A percentile compares a stretch with the other conserved stretches of the same genome.
Conservation (phyloP, 1,284 basidiomycete species). For the Trametes pubescens region DNA sequence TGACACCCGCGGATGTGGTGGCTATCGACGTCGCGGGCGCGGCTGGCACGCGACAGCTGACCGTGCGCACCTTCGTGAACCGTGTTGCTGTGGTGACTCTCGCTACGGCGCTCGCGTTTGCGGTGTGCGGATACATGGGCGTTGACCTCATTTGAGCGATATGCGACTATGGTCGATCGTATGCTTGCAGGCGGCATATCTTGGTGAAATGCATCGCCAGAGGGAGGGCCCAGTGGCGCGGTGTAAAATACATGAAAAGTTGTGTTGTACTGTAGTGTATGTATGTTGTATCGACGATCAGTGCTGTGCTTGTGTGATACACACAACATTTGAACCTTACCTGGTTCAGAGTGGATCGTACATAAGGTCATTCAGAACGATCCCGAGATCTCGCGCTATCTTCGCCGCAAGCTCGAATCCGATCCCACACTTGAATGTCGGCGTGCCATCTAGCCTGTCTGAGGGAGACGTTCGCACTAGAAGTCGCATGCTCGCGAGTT, state of each 20-base stretch:
- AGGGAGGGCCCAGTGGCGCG: no score
- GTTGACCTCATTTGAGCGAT: constrained; percentile 34
- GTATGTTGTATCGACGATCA: not conserved
- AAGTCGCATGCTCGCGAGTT: constrained; percentile 74
- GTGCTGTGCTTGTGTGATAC: not conserved
- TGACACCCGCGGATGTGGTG: constrained; percentile 49
- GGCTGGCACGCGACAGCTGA: constrained; percentile 37
- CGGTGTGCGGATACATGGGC: constrained; percentile 36
- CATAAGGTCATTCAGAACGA: constrained; percentile 74
- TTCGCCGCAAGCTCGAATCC: constrained; percentile 69
- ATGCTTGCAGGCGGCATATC: not conserved
- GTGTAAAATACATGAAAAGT: not conserved
- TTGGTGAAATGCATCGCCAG: not conserved
- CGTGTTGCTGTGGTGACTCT: constrained; percentile 37
- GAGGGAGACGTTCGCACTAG: constrained; percentile 70
- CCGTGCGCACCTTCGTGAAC: constrained; percentile 34
- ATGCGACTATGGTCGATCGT: not conserved
- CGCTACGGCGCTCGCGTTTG: constrained; percentile 37
- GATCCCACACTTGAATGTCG: constrained; percentile 79
- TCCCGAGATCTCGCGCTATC: constrained; percentile 69
- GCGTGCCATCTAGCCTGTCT: constrained; percentile 75
- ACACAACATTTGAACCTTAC: not conserved
- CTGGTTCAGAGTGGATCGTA: constrained; percentile 59
- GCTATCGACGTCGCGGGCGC: constrained; percentile 54
- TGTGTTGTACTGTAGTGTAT: not conserved